Percentiles rank a stretch among this genome's conserved stretches.
Conservation (phyloP, 1,284 basidiomycete species). For the Tilletiaria anomala region DNA sequence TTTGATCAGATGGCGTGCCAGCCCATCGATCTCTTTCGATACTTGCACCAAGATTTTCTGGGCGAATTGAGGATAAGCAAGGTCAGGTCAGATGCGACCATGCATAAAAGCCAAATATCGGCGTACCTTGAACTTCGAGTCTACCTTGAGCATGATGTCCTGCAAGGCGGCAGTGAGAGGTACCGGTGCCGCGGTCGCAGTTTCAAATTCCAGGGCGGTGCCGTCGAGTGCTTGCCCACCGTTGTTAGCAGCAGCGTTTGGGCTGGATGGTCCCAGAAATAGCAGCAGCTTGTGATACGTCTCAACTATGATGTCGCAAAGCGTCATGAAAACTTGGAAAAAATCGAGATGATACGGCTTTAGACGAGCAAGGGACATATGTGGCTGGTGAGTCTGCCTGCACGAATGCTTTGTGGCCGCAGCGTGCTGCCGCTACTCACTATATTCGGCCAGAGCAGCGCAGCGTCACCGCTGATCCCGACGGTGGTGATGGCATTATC, state of each 20-base stretch:
- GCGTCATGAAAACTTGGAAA: slow-evolving; percentile 21
- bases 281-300: slow-evolving; percentile 21
- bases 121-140: slow-evolving; percentile 20
- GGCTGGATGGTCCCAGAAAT: too few relatives aligned
- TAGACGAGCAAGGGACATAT: background rate
- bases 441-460: too few relatives aligned
- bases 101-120: background rate
- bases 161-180: too few relatives aligned
- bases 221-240: too few relatives aligned
- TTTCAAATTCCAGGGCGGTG: too few relatives aligned
- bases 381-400: too few relatives aligned
- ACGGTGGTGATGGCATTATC: too few relatives aligned
- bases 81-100: background rate
- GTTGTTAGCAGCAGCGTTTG: too few relatives aligned
- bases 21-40: slow-evolving; percentile 19
- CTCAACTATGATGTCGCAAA: slow-evolving; percentile 24
- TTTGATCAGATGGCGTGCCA: slow-evolving; percentile 22
- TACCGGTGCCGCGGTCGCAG: too few relatives aligned
- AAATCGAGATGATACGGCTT: slow-evolving; percentile 24
- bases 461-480: too few relatives aligned
- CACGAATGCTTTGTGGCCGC: too few relatives aligned
- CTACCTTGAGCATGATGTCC: slow-evolving; percentile 20
- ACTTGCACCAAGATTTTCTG: slow-evolving; percentile 12
- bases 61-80: background rate
- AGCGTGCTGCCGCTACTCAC: too few relatives aligned